Evolutionary conservation across 2,329 filamentous ascomycete species (phyloP), one percentile per base, ranked within the genome.

Genomic region (Stylonectria norvegica): DNA sequence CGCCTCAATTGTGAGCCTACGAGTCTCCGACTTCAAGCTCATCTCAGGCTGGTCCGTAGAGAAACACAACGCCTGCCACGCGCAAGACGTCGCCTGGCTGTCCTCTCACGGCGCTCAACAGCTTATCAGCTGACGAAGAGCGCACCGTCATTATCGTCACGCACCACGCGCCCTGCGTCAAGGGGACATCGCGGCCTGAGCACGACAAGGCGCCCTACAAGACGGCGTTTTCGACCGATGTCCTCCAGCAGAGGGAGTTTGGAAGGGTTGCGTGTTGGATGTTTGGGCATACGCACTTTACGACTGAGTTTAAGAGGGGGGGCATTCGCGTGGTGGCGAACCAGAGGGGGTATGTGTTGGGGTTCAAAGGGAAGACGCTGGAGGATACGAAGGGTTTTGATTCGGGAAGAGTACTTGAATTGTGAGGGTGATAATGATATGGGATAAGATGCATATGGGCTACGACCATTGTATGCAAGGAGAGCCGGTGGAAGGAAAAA

Each of bases 91-190:
- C 4, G 49, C 61, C 2, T 83, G 77, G 77, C 61, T 83, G 10
- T 61, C 55, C 17, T 45, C 59, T 71, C 20, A 55, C 49, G n/a
- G 31, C 52, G 12, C 47, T 59, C 29, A 48, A 55, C 25, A 29
- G 42, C 6, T 32, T 46, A 4, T 37, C 41, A 4, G 2, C 35
- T 3, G 46, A 49, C 22, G 43, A 40, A 23, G 45, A 52, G 27
- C 42, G 48, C 12, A 39, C 35, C 2, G 45, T 79, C 5, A 42
- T 82, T 0, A 67, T 82, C 0, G 67, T 73, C 0, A 81, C 76
- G 1, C 76, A 81, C 38, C 78, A 82, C 50, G 75, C 77, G 2
- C 78, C 78, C 1, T 71, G 64, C n/a, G 48, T 74, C 1, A 46
- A 66, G 31, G 67, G 66, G 5, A 72, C 73, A 2, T 73, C 76